phyloP scores from a whole-genome alignment of 306 rosid genomes.

The Casuarina equisetifolia region DNA sequence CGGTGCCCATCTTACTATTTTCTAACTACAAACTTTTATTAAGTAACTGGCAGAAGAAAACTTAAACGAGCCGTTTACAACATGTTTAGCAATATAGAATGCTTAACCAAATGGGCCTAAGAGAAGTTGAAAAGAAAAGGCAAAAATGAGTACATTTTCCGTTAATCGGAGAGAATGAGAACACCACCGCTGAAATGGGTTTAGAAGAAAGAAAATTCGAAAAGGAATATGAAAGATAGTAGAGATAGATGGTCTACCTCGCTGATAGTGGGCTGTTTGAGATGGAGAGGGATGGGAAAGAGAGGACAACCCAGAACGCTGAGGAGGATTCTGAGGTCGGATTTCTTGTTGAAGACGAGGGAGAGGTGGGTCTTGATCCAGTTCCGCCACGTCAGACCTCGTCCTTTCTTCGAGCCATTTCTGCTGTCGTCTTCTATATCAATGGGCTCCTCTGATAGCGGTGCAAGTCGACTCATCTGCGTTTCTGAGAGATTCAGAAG shows the following conservation, averaged over 20 bases:
- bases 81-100: too few species aligned
- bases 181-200: too few species aligned
- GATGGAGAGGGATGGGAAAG: conserved; percentile 65
- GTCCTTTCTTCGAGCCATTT: conserved; percentile 45
- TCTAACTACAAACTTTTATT: too few species aligned
- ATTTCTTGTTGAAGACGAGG: conserved; percentile 57
- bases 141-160: too few species aligned
- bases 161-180: too few species aligned
- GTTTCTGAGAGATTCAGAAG: not conserved
- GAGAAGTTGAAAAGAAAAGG: not conserved
- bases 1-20: too few species aligned
- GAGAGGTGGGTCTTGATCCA: conserved; percentile 84
- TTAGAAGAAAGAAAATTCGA: not conserved
- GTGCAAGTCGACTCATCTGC: conserved; percentile 74
- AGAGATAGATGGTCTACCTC: conserved; percentile 43
- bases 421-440: conserved; percentile 48
- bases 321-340: conserved; percentile 77
- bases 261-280: conserved; percentile 40
- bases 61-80: too few species aligned
- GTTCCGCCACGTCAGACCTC: conserved; percentile 68
- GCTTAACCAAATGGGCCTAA: too few species aligned
- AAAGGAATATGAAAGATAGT: not conserved
- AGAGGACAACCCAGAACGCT: conserved; percentile 93
- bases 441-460: conserved; percentile 84
- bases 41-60: too few species aligned